A percentile compares a stretch with the other conserved stretches of the same genome.
Conservation (phyloP, 2,329 filamentous ascomycete species). For the Fusarium sp. region DNA sequence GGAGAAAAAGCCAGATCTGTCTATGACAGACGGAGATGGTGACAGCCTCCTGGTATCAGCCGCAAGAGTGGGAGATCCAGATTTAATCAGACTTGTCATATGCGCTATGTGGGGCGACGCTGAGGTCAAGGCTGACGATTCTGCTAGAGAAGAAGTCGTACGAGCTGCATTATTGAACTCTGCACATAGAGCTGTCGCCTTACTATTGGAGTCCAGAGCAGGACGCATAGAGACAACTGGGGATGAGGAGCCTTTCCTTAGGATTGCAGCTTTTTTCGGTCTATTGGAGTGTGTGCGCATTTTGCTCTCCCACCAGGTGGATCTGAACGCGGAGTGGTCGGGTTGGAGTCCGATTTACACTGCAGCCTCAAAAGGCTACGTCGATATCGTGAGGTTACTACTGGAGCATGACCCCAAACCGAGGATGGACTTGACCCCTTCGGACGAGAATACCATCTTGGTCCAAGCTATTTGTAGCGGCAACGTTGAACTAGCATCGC, state of each 20-base stretch:
- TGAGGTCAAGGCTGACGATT: too few relatives aligned
- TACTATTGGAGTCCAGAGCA: not conserved
- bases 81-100: not conserved
- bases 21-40: not conserved
- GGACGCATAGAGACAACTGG: rapidly evolving
- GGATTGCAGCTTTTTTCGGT: too few relatives aligned
- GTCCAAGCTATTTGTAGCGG: not conserved
- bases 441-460: not conserved
- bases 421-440: not conserved
- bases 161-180: not conserved
- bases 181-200: not conserved
- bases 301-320: too few relatives aligned
- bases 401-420: not conserved
- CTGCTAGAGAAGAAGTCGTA: not conserved
- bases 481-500: not conserved
- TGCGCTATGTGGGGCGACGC: not conserved
- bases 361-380: not conserved
- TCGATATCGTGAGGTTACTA: not conserved
- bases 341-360: not conserved
- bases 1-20: not conserved
- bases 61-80: not conserved
- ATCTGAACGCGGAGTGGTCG: too few relatives aligned
- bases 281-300: too few relatives aligned
- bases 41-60: not conserved
- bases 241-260: too few relatives aligned